Base-by-base conservation (phyloP, 306 rosid species). In the Lotus japonicus region DNA sequence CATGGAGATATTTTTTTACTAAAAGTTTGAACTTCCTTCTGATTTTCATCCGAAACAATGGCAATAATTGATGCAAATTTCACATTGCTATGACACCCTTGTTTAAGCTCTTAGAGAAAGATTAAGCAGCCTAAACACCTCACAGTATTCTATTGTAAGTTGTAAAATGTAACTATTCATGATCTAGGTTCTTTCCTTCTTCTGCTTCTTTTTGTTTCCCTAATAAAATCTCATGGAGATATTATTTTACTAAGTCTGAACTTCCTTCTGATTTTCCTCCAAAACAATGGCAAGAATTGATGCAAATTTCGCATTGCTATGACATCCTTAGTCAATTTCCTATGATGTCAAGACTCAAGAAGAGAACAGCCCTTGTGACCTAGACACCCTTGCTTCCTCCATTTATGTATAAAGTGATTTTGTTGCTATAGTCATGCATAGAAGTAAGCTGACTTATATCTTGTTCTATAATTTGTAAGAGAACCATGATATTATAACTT, bases 201-300 rank as follows among this genome's bases (percentile, higher is more conserved):
- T 44, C 13, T 13, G 44, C 28, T 65, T 13, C 59, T 18, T 61
- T 49, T 14, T 43, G 0, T 28, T 14, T 33, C 9, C 39, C 2
- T 2, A 1, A 57, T 8, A 58, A n/a, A 66, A 44, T 15, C 1
- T 53, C 6, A 18, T 18, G 49, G 33, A 50, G 51, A 21, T 59
- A 31, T 12, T 38, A 31, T 66, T 31, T 41, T 38, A 36, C 17
- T 23, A 66, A n/a, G 18, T 74, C 11, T 28, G 15, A 15, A 19
- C 35, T n/a, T 70, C 33, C 2, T 54, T 73, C n/a, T n/a, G n/a
- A 13, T 49, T 46, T 73, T 53, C 58, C 49, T 59, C 66, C 49
- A 45, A 44, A 54, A 59, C 33, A 68, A 55, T 38, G 58, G 68
- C 17, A 19, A 60, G 33, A 7, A 0, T 35, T 48, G 44, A 54